phyloP scores from a whole-genome alignment of 75 land plant genomes.

The Cunninghamia lanceolata region DNA sequence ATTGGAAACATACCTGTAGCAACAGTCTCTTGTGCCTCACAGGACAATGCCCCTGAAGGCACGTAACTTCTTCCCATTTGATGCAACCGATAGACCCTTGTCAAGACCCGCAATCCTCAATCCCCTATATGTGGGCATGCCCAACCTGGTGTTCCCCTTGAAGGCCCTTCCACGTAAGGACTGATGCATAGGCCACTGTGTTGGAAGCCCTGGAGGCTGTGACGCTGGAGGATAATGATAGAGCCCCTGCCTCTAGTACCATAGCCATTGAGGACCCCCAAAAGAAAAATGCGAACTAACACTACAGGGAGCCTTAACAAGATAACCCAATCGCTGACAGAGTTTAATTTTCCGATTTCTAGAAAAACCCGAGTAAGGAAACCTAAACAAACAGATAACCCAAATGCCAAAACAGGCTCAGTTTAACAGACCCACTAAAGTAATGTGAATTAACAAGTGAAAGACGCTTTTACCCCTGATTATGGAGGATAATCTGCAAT shows the following conservation, averaged over 20 bases:
- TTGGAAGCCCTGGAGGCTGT: constrained; percentile 4
- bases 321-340: not conserved
- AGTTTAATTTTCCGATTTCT: not conserved
- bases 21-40: constrained; percentile 15
- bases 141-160: not conserved
- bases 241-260: constrained; percentile 3
- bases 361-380: not conserved
- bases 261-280: not conserved
- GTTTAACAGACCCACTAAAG: not conserved
- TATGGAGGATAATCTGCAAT: not conserved
- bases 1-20: constrained; percentile 7
- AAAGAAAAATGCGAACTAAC: not conserved
- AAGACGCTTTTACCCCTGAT: not conserved
- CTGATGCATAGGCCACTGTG: not conserved
- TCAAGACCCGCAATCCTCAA: constrained; percentile 7
- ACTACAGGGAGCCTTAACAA: not conserved
- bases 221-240: not conserved
- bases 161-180: not conserved
- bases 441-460: not conserved
- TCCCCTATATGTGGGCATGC: not conserved
- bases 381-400: not conserved
- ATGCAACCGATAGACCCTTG: not conserved
- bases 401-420: not conserved
- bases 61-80: not conserved
- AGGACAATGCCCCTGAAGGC: constrained; percentile 7